Conservation (phyloP, 257 asterid species). For the Cynanchum wilfordii region DNA sequence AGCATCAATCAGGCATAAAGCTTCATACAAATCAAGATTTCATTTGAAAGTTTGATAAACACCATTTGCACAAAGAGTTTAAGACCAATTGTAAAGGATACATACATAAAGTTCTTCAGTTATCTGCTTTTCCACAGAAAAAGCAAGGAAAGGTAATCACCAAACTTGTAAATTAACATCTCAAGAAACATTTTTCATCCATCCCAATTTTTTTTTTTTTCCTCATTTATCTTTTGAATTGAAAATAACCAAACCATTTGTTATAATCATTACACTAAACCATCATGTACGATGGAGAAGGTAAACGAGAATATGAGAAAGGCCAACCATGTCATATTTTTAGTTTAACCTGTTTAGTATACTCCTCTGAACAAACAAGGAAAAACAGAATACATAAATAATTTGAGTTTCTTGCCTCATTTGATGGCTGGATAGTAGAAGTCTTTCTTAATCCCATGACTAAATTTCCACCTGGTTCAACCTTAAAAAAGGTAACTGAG, state of each 20-base stretch:
- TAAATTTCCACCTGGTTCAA: constrained; percentile 59
- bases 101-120: neutral
- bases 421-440: constrained; percentile 17
- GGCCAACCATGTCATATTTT: neutral
- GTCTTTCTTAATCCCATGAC: constrained; percentile 60
- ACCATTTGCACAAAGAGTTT: neutral
- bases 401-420: constrained; percentile 2
- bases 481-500: constrained; percentile 61
- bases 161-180: neutral
- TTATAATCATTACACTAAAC: neutral
- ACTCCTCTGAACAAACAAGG: neutral
- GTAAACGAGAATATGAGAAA: neutral
- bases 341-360: neutral
- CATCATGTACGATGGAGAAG: neutral
- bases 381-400: neutral
- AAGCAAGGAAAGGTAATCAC: neutral
- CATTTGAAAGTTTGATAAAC: neutral
- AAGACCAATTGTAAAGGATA: neutral
- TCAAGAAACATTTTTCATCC: neutral
- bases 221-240: neutral
- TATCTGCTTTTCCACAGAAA: neutral
- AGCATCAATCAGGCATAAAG: neutral
- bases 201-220: no score
- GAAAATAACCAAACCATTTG: neutral
- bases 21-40: neutral